phyloP scores from a whole-genome alignment of 306 rosid genomes.

The Lupinus albus region DNA sequence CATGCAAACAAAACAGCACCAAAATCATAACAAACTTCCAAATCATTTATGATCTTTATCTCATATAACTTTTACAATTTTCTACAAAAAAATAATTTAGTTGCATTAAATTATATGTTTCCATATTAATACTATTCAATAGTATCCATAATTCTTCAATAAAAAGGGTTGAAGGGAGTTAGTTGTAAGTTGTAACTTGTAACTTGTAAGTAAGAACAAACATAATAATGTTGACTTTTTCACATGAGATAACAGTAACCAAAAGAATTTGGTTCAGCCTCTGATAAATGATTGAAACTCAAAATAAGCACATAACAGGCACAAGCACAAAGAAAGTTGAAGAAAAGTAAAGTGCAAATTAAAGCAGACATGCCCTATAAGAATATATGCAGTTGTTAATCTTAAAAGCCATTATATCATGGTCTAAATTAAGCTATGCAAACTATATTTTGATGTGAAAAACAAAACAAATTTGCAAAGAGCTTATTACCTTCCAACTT shows the following conservation, averaged over 20 bases:
- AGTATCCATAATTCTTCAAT: neutral
- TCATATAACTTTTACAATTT: neutral
- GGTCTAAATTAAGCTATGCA: slow-evolving; percentile 27
- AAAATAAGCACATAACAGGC: neutral
- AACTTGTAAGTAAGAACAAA: neutral
- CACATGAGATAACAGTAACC: slow-evolving; percentile 3
- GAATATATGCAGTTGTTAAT: neutral
- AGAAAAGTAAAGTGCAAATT: neutral
- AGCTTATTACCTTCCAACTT: slow-evolving; percentile 73
- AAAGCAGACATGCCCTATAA: neutral
- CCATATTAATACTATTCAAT: neutral
- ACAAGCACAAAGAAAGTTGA: neutral
- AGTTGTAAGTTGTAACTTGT: neutral
- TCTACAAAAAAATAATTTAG: neutral
- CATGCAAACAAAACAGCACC: slow-evolving; percentile 21
- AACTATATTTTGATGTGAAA: slow-evolving; percentile 8
- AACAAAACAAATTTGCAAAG: neutral
- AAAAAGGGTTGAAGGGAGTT: too few species aligned
- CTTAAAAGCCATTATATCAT: neutral
- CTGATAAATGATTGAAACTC: neutral
- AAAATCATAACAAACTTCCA: neutral
- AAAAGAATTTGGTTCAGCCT: slow-evolving; percentile 11
- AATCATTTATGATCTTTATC: too few species aligned
- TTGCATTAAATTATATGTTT: too few species aligned
- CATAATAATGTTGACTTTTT: slow-evolving; percentile 39